Evolutionary conservation across 1,284 basidiomycete species (phyloP).

Genomic region (Cystobasidium pallidum): DNA sequence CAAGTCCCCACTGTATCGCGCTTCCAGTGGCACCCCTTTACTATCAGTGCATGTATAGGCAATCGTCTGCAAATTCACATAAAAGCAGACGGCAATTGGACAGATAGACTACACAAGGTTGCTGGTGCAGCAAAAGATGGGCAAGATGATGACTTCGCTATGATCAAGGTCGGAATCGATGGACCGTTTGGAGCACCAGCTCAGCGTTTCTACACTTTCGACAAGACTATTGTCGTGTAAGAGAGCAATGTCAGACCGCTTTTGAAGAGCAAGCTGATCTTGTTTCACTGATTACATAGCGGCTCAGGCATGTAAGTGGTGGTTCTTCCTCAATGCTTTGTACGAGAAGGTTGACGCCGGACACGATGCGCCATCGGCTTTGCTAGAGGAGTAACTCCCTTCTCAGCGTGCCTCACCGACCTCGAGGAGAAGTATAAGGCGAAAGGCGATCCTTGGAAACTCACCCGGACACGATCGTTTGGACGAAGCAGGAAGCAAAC

Average conservation of each 20-base stretch:
- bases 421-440: conserved; percentile 40
- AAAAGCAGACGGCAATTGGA: conserved; percentile 44
- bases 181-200: conserved; percentile 42
- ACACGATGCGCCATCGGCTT: too few relatives aligned
- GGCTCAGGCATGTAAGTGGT: conserved; percentile 39
- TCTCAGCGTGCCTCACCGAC: conserved; percentile 41
- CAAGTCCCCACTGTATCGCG: conserved; percentile 38
- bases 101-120: conserved; percentile 26
- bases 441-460: conserved; percentile 40
- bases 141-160: conserved; percentile 20
- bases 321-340: not conserved
- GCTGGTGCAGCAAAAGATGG: conserved; percentile 18
- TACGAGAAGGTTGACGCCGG: too few relatives aligned
- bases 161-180: conserved; percentile 36
- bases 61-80: conserved; percentile 38
- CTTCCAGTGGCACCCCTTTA: conserved; percentile 44
- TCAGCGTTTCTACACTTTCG: conserved; percentile 39
- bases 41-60: conserved; percentile 39
- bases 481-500: conserved; percentile 6
- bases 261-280: not conserved
- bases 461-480: conserved; percentile 31
- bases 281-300: not conserved
- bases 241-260: not conserved
- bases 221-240: conserved; percentile 40
- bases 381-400: conserved; percentile 42